Percentiles rank a stretch among this genome's conserved stretches.
These are phyloP conservation scores for Glycine latifolia DNA, from an alignment of 306 rosid genomes.

Conservation along the genomic window DNA sequence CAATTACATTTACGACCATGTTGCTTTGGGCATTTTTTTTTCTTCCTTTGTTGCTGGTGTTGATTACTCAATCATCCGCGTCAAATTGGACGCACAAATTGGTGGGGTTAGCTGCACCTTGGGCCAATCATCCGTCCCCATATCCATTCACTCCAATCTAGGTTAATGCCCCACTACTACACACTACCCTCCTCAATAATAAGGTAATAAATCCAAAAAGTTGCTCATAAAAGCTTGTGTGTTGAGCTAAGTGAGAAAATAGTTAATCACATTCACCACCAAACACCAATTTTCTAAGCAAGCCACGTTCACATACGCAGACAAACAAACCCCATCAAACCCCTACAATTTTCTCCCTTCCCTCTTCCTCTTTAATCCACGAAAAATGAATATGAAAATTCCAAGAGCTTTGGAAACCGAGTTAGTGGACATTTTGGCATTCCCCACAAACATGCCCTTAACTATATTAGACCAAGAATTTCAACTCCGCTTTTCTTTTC, in stretches of 20 bases:
- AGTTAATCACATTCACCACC: constrained; percentile 18
- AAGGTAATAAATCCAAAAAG: constrained; percentile 71
- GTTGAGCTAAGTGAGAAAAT: constrained; percentile 55
- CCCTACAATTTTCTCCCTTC: neutral
- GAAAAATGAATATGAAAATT: constrained; percentile 67
- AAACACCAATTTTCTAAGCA: constrained; percentile 40
- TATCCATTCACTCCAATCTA: no score
- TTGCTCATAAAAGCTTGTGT: constrained; percentile 59
- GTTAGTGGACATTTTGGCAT: constrained; percentile 86
- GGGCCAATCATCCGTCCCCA: constrained; percentile 52
- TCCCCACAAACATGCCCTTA: constrained; percentile 96
- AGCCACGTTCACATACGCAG: constrained; percentile 61
- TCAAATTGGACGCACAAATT: neutral
- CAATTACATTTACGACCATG: no score
- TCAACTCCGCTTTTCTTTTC: constrained; percentile 48
- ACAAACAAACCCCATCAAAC: constrained; percentile 63
- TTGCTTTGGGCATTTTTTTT: no score
- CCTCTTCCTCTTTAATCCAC: constrained; percentile 2
- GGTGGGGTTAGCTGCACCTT: constrained; percentile 57
- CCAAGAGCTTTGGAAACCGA: constrained; percentile 89
- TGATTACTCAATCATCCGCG: constrained; percentile 51
- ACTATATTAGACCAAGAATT: constrained; percentile 65
- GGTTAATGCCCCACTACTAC: constrained; percentile 47
- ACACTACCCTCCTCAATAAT: constrained; percentile 63
- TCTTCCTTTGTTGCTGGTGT: no score